Base-by-base conservation (phyloP, 1,139 yeast species). In the Pichia sp. region DNA sequence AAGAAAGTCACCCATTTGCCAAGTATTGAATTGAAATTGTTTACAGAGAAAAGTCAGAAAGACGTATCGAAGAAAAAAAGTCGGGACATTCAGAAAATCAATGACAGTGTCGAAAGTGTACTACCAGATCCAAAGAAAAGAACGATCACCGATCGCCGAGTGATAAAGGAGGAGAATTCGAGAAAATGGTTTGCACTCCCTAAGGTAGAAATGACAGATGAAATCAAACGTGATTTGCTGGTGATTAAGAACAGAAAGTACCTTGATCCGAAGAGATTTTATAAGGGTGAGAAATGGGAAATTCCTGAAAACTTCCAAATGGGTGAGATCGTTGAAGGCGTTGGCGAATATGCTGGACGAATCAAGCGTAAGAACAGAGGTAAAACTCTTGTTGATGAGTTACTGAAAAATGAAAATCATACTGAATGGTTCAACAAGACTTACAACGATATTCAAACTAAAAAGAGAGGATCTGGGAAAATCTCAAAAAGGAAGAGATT, bases 231-330 rank as follows among this genome's bases (percentile, higher is more conserved):
- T 41, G 97, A 91, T 58, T 59, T 93, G 50, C 67, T 77, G 54
- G 63, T 91, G 22, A 67, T 91, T 40, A 80, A 85, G 53, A 85
- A 88, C 65, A 77, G 98, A 60, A 79, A 82, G 44, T 96, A 91
- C 15, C 69, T 91, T 46, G 98, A 91, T 55, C 97, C 97, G 5
- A 91, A 91, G 60, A 74, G 97, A 52, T 96, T 87, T 61, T 91
- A 91, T 62, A 86, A 84, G 61, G 85, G 85, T 58, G 93, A 83
- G 40, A 80, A 77, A 45, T 84, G 94, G 81, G 71, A 70, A 38
- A 67, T 74, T 6, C 94, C 96, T 16, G 86, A 84, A 52, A 75
- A 68, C 47, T 87, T 91, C 58, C 93, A 88, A 45, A 73, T 84
- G 54, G 98, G 98, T 11, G 87, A 96, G 0, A 74, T 91, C 25